Conservation (phyloP, 805 yeast genomes). For the Jamesozyma gamospora region DNA sequence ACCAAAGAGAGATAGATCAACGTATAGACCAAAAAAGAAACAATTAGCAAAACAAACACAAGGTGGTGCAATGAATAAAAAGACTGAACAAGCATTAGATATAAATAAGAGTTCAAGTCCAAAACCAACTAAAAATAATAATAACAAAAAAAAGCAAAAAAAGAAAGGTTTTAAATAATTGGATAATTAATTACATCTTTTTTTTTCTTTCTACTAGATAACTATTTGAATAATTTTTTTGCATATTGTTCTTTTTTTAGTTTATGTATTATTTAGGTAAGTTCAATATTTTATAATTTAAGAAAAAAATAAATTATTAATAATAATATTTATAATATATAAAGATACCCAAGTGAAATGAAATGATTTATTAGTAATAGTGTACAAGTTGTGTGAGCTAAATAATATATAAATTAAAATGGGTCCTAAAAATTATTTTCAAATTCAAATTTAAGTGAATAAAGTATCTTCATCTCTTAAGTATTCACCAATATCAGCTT, state of each 20-base stretch:
- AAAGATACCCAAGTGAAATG: too few relatives aligned
- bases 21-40: slow-evolving; percentile 67
- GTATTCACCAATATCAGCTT: slow-evolving; percentile 95
- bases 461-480: slow-evolving; percentile 95
- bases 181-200: too few relatives aligned
- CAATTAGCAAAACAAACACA: slow-evolving; percentile 44
- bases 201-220: too few relatives aligned
- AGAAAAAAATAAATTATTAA: too few relatives aligned
- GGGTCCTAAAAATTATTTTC: not conserved
- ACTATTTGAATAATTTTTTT: too few relatives aligned
- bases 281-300: too few relatives aligned
- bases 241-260: too few relatives aligned
- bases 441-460: slow-evolving; percentile 51
- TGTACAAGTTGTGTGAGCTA: too few relatives aligned
- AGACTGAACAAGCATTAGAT: slow-evolving; percentile 26
- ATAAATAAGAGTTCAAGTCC: slow-evolving; percentile 16
- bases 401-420: too few relatives aligned
- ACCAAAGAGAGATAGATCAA: slow-evolving; percentile 75
- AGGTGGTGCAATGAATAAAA: slow-evolving; percentile 47
- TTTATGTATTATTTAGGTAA: too few relatives aligned
- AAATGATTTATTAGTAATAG: too few relatives aligned
- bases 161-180: slow-evolving; percentile 19
- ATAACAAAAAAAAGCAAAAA: slow-evolving; percentile 9
- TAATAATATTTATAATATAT: too few relatives aligned
- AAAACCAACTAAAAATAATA: slow-evolving; percentile 2